phyloP scores from a whole-genome alignment of 2,329 filamentous ascomycete species.

The Kalmusia sp. region DNA sequence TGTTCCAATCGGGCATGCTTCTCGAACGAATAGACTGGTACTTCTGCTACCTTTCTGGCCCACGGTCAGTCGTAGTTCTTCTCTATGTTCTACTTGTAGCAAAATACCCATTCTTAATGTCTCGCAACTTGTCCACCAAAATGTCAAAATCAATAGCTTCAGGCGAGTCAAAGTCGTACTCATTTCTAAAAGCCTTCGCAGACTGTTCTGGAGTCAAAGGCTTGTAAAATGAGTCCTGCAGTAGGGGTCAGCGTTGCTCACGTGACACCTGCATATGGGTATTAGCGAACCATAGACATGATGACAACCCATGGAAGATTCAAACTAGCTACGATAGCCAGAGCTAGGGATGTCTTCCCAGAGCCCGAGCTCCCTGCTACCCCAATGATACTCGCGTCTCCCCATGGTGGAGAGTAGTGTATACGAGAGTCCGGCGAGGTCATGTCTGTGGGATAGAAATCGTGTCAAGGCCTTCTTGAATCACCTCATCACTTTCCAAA shows the following conservation, averaged over 20 bases:
- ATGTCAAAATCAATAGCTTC: conserved; percentile 94
- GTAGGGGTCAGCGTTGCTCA: conserved; percentile 24
- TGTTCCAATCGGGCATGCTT: conserved; percentile 82
- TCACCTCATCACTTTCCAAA: conserved; percentile 10
- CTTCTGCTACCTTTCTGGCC: conserved; percentile 80
- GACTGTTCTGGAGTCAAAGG: conserved; percentile 81
- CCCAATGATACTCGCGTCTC: conserved; percentile 93
- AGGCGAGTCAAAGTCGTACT: conserved; percentile 95
- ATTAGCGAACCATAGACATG: conserved; percentile 79
- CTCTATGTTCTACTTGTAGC: background rate
- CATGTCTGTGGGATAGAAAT: too few relatives aligned
- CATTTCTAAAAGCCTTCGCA: conserved; percentile 81
- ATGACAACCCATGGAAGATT: conserved; percentile 98
- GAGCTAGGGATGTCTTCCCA: conserved; percentile 90
- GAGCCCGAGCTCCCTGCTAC: conserved; percentile 95
- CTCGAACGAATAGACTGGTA: conserved; percentile 94
- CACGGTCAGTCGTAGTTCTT: conserved; percentile 19
- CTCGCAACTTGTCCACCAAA: conserved; percentile 77
- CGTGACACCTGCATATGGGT: conserved; percentile 24
- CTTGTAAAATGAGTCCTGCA: conserved; percentile 96
- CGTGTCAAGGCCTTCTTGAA: background rate
- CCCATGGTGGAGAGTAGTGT: conserved; percentile 94
- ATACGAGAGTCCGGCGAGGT: conserved; percentile 49
- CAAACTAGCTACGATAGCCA: conserved; percentile 87
- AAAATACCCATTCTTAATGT: conserved; percentile 87